Percentiles rank a stretch among this genome's conserved stretches.
Conservation (phyloP, 805 yeast genomes). For the Wickerhamomyces queroliae region DNA sequence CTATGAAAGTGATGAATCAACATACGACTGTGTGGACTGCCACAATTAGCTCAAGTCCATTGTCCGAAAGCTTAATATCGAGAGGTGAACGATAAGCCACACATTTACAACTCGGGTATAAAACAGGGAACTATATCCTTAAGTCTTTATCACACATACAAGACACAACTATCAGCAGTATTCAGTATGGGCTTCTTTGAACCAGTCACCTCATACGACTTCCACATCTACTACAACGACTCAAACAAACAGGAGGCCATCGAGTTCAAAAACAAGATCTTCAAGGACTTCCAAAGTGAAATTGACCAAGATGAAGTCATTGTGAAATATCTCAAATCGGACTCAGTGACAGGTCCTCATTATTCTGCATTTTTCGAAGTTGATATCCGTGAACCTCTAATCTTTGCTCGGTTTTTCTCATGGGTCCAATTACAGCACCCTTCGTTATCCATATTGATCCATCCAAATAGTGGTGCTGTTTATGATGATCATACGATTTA, state of each 20-base stretch:
- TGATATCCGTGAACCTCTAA: slow-evolving; percentile 37
- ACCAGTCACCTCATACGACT: slow-evolving; percentile 35
- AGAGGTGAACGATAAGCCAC: no score
- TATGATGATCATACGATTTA: slow-evolving; percentile 40
- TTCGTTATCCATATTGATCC: slow-evolving; percentile 42
- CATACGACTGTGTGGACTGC: no score
- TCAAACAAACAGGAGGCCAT: slow-evolving; percentile 27
- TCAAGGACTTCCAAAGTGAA: slow-evolving; percentile 32
- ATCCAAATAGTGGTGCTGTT: slow-evolving; percentile 38
- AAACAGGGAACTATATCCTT: no score
- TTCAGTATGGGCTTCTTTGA: slow-evolving; percentile 5
- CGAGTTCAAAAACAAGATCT: slow-evolving; percentile 34
- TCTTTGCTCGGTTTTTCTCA: slow-evolving; percentile 36
- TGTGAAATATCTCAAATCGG: slow-evolving; percentile 7
- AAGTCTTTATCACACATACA: no score
- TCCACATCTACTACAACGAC: slow-evolving; percentile 45
- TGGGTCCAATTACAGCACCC: slow-evolving; percentile 47
- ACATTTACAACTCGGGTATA: no score
- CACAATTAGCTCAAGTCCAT: no score
- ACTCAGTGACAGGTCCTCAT: slow-evolving; percentile 31
- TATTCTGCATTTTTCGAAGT: slow-evolving; percentile 48
- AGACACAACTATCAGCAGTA: no score
- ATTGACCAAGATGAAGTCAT: slow-evolving; percentile 21
- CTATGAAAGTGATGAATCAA: no score
- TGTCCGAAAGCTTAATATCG: no score